These are phyloP conservation scores for Sphaerostilbella broomeana DNA, from an alignment of 2,329 filamentous ascomycete genomes.

Conservation along the genomic window DNA sequence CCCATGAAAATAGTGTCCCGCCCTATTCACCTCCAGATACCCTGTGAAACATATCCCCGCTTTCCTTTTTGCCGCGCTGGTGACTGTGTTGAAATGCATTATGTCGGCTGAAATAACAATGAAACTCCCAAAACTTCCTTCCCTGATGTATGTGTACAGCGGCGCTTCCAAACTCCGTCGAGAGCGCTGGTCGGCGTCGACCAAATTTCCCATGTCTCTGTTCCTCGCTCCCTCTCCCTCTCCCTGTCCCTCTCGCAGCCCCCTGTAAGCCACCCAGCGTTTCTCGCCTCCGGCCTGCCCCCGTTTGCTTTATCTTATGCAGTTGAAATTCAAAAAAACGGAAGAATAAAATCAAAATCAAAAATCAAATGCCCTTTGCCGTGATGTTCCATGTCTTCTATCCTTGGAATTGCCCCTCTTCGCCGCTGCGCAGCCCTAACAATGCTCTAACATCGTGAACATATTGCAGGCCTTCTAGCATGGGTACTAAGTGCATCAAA, in stretches of 20 bases:
- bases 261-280: too few relatives aligned
- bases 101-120: conserved; percentile 2
- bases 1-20: too few relatives aligned
- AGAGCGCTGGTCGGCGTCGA: background rate
- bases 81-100: conserved; percentile 1
- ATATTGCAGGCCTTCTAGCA: conserved; percentile 92
- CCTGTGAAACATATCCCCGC: conserved; percentile 1
- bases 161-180: background rate
- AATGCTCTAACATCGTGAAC: conserved; percentile 91
- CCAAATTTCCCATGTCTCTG: background rate
- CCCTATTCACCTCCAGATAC: too few relatives aligned
- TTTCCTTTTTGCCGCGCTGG: conserved; percentile 1
- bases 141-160: conserved; percentile 8
- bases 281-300: background rate
- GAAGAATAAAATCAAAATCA: conserved; percentile 2
- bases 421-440: conserved; percentile 79
- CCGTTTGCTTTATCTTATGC: conserved; percentile 5
- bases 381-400: conserved; percentile 19
- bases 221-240: background rate
- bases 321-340: conserved; percentile 1
- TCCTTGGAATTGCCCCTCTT: conserved; percentile 59
- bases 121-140: conserved; percentile 8
- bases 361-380: conserved; percentile 9
- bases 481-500: conserved; percentile 81
- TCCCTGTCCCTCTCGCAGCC: conserved; percentile 4